Conservation (phyloP, 2,329 filamentous ascomycete genomes). For the Xylaria sp. region DNA sequence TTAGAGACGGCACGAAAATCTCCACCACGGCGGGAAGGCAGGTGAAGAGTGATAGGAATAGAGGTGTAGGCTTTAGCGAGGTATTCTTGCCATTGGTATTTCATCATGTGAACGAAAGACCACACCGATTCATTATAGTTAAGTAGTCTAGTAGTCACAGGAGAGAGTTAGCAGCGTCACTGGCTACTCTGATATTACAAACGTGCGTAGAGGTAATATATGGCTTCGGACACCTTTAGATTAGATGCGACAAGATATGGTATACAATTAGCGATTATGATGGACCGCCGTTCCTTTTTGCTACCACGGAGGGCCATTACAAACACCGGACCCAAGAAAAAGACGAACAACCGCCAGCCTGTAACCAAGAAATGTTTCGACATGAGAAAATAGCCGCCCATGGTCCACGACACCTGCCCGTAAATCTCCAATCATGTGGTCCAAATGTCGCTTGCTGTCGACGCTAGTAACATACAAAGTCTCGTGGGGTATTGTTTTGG, state of each 20-base stretch:
- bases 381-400: constrained; percentile 24
- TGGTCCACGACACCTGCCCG: constrained; percentile 26
- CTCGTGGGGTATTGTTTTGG: constrained; percentile 32
- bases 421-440: constrained; percentile 19
- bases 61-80: not conserved
- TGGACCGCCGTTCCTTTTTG: constrained; percentile 24
- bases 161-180: not conserved
- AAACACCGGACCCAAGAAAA: constrained; percentile 28
- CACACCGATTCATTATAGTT: not conserved
- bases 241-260: constrained; percentile 22
- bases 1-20: not conserved
- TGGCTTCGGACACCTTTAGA: constrained; percentile 5
- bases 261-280: constrained; percentile 33
- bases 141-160: not conserved
- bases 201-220: not conserved
- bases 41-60: constrained; percentile 2
- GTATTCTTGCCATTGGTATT: not conserved
- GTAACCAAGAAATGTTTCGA: constrained; percentile 23
- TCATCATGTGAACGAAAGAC: not conserved
- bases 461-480: constrained; percentile 38
- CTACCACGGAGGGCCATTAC: constrained; percentile 20
- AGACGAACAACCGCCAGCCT: constrained; percentile 17
- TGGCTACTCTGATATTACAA: not conserved
- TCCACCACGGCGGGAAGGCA: not conserved
- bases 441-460: constrained; percentile 29